Conservation (phyloP, 768 basidiomycete genomes). For the Suillus subaureus region DNA sequence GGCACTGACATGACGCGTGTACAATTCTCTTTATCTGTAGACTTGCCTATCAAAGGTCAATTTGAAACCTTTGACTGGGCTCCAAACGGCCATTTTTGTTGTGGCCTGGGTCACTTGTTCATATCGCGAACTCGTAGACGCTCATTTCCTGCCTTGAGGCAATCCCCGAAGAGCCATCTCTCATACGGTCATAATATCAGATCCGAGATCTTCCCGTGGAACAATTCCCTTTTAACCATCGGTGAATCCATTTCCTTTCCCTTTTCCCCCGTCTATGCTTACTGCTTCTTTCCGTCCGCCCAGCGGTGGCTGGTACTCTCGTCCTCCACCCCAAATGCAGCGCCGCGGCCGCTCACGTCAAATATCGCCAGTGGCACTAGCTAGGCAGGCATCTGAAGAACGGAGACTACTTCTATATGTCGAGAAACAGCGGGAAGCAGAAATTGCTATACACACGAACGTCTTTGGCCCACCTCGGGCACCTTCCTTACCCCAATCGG, state of each 20-base stretch:
- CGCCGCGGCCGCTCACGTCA: constrained; percentile 45
- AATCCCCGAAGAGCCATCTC: constrained; percentile 13
- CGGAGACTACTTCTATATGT: constrained; percentile 24
- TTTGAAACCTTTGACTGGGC: background rate
- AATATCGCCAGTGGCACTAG: constrained; percentile 45
- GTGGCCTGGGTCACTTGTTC: constrained; percentile 4
- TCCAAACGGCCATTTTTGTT: constrained; percentile 1
- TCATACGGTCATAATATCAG: constrained; percentile 11
- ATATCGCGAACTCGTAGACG: constrained; percentile 12
- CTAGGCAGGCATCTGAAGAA: constrained; percentile 46
- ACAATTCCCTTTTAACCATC: constrained; percentile 19
- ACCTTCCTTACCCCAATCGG: constrained; percentile 9
- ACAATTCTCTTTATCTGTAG: constrained; percentile 7
- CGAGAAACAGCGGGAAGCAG: constrained; percentile 14
- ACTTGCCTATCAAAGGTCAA: constrained; percentile 11
- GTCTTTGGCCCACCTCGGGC: constrained; percentile 9
- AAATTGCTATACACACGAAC: constrained; percentile 1
- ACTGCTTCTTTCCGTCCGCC: constrained; percentile 26
- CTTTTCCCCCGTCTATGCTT: constrained; percentile 21
- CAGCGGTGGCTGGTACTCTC: constrained; percentile 24
- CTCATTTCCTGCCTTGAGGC: constrained; percentile 26
- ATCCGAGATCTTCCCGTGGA: constrained; percentile 13
- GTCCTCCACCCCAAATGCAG: constrained; percentile 29
- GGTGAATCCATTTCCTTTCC: constrained; percentile 13
- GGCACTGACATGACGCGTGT: constrained; percentile 8